A percentile compares a stretch with the other conserved stretches of the same genome.
phyloP scores from a whole-genome alignment of 106 monocot species.

The Hemerocallis citrina region DNA sequence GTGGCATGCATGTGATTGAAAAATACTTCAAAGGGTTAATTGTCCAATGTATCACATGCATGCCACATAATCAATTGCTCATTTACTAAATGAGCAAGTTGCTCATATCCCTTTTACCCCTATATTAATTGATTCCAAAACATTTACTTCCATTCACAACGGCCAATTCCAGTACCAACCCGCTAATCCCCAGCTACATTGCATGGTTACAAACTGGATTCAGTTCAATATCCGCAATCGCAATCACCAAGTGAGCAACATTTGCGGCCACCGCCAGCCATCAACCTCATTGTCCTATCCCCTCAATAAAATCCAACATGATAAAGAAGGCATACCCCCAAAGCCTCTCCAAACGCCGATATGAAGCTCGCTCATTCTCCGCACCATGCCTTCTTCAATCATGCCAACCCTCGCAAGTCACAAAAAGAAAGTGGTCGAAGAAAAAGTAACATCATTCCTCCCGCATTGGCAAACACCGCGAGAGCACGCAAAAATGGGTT shows the following conservation, averaged over 20 bases:
- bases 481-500: slow-evolving; percentile 32
- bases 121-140: too few species aligned
- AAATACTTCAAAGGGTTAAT: too few species aligned
- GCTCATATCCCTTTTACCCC: too few species aligned
- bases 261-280: slow-evolving; percentile 81
- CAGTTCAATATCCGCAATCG: slow-evolving; percentile 69
- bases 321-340: slow-evolving; percentile 91
- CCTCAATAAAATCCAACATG: slow-evolving; percentile 47
- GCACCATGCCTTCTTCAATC: slow-evolving; percentile 42
- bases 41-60: too few species aligned
- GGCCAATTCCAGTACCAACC: slow-evolving; percentile 99
- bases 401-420: slow-evolving; percentile 73
- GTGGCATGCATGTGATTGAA: too few species aligned
- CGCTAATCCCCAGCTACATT: slow-evolving; percentile 81
- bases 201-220: slow-evolving; percentile 85
- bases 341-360: slow-evolving; percentile 79
- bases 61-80: too few species aligned
- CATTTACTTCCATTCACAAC: slow-evolving; percentile 10
- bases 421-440: slow-evolving; percentile 89
- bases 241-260: slow-evolving; percentile 71
- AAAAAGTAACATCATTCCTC: slow-evolving; percentile 99
- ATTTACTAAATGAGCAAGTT: too few species aligned
- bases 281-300: slow-evolving; percentile 87
- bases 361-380: slow-evolving; percentile 75
- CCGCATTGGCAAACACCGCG: slow-evolving; percentile 69